These are phyloP conservation scores for Bonnemaisonia californica DNA, from an alignment of 31 red algal species.

Conservation along the genomic window DNA sequence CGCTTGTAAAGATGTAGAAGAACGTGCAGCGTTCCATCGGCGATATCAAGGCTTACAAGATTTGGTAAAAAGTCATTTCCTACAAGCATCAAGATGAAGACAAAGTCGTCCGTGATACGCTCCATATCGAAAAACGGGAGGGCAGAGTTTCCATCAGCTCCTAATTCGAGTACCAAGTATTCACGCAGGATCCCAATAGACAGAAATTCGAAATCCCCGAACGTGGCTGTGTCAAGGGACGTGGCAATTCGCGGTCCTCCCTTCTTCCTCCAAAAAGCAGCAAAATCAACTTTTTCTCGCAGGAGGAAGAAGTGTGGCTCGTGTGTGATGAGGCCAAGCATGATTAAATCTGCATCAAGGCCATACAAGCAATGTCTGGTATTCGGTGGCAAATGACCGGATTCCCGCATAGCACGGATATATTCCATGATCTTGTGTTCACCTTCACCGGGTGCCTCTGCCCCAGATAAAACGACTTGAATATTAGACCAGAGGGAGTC, in stretches of 20 bases:
- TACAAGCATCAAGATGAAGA: slow-evolving; percentile 91
- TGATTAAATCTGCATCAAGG: slow-evolving; percentile 93
- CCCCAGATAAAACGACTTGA: slow-evolving; percentile 79
- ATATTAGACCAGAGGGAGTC: slow-evolving; percentile 76
- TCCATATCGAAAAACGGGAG: slow-evolving; percentile 84
- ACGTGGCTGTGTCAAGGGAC: slow-evolving; percentile 66
- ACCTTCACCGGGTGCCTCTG: slow-evolving; percentile 91
- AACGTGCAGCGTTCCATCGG: slow-evolving; percentile 80
- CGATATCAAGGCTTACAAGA: slow-evolving; percentile 84
- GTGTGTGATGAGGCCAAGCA: slow-evolving; percentile 89
- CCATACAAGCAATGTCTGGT: slow-evolving; percentile 91
- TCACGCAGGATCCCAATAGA: slow-evolving; percentile 90
- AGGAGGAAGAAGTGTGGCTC: slow-evolving; percentile 95
- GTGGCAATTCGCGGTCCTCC: slow-evolving; percentile 54
- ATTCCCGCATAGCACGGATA: slow-evolving; percentile 74
- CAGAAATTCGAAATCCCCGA: slow-evolving; percentile 91
- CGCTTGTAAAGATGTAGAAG: slow-evolving; percentile 90
- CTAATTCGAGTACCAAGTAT: slow-evolving; percentile 81
- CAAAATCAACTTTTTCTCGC: slow-evolving; percentile 87
- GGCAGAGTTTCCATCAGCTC: slow-evolving; percentile 40
- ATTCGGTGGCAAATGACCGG: slow-evolving; percentile 50
- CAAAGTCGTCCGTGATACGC: slow-evolving; percentile 91
- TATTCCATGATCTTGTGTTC: slow-evolving; percentile 99
- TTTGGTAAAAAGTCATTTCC: slow-evolving; percentile 97
- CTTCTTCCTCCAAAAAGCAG: slow-evolving; percentile 62